Percentiles rank a stretch among this genome's conserved stretches.
These are phyloP conservation scores for Scedosporium dehoogii DNA, from an alignment of 2,329 filamentous ascomycete species.

Conservation along the genomic window DNA sequence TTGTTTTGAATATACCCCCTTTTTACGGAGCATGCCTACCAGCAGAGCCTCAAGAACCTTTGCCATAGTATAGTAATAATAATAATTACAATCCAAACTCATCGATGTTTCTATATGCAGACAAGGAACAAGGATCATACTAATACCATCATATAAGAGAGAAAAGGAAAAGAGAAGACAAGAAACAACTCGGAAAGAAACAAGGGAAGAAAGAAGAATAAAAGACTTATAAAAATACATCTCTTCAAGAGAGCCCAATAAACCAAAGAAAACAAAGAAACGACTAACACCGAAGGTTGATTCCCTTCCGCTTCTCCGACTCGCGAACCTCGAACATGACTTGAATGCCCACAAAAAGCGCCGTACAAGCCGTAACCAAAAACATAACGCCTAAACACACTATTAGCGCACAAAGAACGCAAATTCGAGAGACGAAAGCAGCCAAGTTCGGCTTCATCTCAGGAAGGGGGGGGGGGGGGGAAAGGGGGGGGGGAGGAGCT, in stretches of 20 bases:
- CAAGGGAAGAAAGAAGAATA: background rate
- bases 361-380: constrained; percentile 57
- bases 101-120: too few relatives aligned
- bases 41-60: too few relatives aligned
- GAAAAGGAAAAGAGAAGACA: too few relatives aligned
- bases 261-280: background rate
- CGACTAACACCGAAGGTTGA: constrained; percentile 67
- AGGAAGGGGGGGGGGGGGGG: too few relatives aligned
- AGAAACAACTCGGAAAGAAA: too few relatives aligned
- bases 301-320: constrained; percentile 69
- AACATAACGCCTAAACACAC: constrained; percentile 57
- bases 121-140: too few relatives aligned
- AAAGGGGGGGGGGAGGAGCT: too few relatives aligned
- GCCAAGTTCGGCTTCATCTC: constrained; percentile 13
- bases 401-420: background rate
- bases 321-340: constrained; percentile 96
- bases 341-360: constrained; percentile 76
- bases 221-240: background rate
- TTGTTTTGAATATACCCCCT: too few relatives aligned
- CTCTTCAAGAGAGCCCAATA: background rate
- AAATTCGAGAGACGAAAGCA: background rate
- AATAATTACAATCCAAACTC: too few relatives aligned
- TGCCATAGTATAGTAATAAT: too few relatives aligned
- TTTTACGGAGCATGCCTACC: too few relatives aligned
- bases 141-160: too few relatives aligned